Conservation (phyloP, 2,329 filamentous ascomycete genomes). For the Byssochlamys sp. region DNA sequence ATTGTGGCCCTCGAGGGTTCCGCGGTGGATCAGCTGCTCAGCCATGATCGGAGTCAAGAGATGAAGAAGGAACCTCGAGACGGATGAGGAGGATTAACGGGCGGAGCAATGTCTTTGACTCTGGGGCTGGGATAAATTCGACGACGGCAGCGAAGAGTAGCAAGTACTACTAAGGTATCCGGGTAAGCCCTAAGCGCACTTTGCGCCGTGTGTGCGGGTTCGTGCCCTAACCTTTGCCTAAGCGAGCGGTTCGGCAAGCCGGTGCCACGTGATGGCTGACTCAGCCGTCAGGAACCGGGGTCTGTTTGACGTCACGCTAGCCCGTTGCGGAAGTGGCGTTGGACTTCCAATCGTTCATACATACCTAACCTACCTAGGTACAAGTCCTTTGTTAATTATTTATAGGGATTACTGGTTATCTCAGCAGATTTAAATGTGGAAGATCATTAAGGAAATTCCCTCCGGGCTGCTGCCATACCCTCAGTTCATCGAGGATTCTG, state of each 20-base stretch:
- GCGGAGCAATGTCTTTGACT: constrained; percentile 34
- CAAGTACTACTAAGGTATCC: constrained; percentile 24
- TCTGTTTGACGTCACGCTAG: not conserved
- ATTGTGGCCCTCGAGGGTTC: constrained; percentile 97
- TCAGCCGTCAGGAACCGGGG: not conserved
- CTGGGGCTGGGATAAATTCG: constrained; percentile 30
- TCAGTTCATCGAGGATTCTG: no score
- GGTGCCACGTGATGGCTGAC: not conserved
- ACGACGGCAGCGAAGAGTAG: constrained; percentile 20
- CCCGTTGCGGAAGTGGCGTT: not conserved
- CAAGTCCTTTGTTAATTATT: no score
- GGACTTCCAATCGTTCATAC: no score
- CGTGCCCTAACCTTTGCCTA: constrained; percentile 12
- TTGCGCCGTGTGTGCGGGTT: constrained; percentile 16
- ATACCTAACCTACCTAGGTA: no score
- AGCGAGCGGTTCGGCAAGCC: not conserved
- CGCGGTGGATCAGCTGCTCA: constrained; percentile 92
- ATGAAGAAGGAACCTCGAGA: constrained; percentile 30
- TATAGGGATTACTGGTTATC: no score
- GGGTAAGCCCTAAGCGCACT: constrained; percentile 32
- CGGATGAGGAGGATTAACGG: constrained; percentile 27
- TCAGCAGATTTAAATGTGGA: no score
- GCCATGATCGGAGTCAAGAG: constrained; percentile 53
- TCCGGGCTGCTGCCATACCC: no score
- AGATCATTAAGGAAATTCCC: no score